These are phyloP conservation scores for Penicillium polonicum DNA, from an alignment of 2,329 filamentous ascomycete species.

Conservation along the genomic window DNA sequence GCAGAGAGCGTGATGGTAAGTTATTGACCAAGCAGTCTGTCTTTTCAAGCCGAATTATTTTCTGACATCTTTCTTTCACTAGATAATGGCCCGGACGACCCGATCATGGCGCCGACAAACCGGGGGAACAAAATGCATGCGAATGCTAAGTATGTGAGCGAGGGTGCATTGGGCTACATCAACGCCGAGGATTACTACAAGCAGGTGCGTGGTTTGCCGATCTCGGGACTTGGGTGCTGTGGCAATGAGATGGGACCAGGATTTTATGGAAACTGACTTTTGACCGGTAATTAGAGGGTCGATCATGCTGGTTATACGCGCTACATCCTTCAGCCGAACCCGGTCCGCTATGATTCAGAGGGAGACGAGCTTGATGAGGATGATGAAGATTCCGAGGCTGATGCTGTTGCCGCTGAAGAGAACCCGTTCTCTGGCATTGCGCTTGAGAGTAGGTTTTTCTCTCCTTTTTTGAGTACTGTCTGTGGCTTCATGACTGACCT, in stretches of 20 bases:
- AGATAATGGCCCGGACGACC: conserved; percentile 51
- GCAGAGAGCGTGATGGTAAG: conserved; percentile 48
- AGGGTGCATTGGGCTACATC: conserved; percentile 54
- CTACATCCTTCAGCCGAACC: conserved; percentile 59
- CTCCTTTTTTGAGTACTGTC: background rate
- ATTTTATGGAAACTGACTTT: conserved; percentile 11
- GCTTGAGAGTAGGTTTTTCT: conserved; percentile 52
- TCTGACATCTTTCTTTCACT: conserved; percentile 15
- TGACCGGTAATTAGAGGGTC: conserved; percentile 48
- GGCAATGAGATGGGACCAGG: background rate
- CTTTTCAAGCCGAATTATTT: background rate
- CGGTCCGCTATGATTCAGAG: conserved; percentile 61
- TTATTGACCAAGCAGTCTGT: background rate
- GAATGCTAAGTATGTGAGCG: conserved; percentile 57
- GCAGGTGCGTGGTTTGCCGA: conserved; percentile 45
- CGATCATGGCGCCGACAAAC: conserved; percentile 56
- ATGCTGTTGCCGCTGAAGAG: conserved; percentile 58
- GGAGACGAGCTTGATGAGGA: conserved; percentile 61
- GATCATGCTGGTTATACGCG: conserved; percentile 63
- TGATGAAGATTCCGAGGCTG: conserved; percentile 59
- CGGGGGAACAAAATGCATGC: conserved; percentile 62
- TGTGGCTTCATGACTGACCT: conserved; percentile 13
- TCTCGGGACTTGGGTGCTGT: background rate
- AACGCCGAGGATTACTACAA: conserved; percentile 55
- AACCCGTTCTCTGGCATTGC: conserved; percentile 61